Evolutionary conservation across 2,329 filamentous ascomycete genomes (phyloP), one percentile per base, ranked within the genome.

Genomic region (Penicillium fuscoglaucum): DNA sequence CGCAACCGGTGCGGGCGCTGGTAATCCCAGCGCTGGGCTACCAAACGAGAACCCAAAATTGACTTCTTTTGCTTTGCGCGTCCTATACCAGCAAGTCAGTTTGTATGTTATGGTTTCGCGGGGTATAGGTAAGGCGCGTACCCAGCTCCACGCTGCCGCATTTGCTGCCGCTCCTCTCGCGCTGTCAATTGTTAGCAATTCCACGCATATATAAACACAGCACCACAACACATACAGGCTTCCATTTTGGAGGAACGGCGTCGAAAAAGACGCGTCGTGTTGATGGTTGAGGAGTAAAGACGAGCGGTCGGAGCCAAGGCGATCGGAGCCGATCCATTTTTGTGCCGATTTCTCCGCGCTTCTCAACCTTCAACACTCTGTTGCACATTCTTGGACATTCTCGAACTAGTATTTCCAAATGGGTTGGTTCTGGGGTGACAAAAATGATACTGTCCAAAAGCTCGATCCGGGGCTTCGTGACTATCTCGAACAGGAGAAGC

Each of bases 381-480:
- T 44, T 45, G 17, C 21, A 49, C 35, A 29, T 35, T 44, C 24
- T 35, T n/a, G 17, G 3, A 39, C 10, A 39, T 29, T 39, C 10
- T 45, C 26, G 6, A 52, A 45, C 3, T 26, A 31, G 8, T 37
- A 33, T 48, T 62, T 39, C 50, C 62, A 53, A 63, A 87, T 88
- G 86, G 83, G 85, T 68, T 88, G 86, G 86, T 81, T 87, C 61
- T 87, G 84, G 84, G 79, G 81, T 58, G 69, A 63, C 64, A 65
- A 74, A 67, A 82, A 87, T 62, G 85, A 90, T 71, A 87, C 90
- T 26, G 82, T 91, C 64, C 82, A 83, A 67, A 87, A 90, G 67
- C 87, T 97, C 68, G 91, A 96, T 71, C 90, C 91, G 40, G 87
- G 88, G 63, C 84, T 96, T 57, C 89, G 89, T 70, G 89, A 93